Evolutionary conservation across 1,139 yeast species (phyloP).

Genomic region (Hyphopichia burtonii): DNA sequence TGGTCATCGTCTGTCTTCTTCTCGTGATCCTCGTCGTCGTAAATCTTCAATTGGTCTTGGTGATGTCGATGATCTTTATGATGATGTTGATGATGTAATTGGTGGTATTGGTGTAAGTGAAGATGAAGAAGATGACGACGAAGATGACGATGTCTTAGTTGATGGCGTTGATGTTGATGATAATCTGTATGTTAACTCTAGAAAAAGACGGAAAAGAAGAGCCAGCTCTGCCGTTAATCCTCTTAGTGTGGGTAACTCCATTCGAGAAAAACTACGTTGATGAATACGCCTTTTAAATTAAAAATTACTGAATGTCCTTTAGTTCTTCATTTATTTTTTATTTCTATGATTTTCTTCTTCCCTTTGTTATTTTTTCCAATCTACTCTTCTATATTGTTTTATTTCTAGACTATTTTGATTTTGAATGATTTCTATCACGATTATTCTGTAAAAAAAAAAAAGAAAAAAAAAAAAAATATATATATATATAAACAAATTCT

Average conservation of each 20-base stretch:
- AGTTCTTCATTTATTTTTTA: not conserved
- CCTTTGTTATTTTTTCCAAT: not conserved
- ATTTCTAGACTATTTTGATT: too few species aligned
- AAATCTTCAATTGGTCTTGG: constrained; percentile 44
- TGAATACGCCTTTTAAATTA: not conserved
- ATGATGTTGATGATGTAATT: constrained; percentile 35
- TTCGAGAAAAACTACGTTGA: not conserved
- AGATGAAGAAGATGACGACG: constrained; percentile 34
- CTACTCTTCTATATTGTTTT: too few species aligned
- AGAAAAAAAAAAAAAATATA: too few species aligned
- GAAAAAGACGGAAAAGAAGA: constrained; percentile 38
- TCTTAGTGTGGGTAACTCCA: constrained; percentile 23
- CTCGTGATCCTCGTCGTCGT: constrained; percentile 35
- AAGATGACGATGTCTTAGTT: constrained; percentile 33
- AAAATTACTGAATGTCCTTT: not conserved
- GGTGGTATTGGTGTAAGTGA: constrained; percentile 37
- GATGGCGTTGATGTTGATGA: constrained; percentile 37
- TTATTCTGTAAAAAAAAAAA: too few species aligned
- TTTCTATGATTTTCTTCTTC: not conserved
- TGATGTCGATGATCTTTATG: constrained; percentile 48
- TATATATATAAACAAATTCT: too few species aligned
- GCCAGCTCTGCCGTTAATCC: constrained; percentile 49
- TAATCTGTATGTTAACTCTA: constrained; percentile 15
- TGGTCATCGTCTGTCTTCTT: constrained; percentile 38
- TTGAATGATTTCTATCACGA: too few species aligned